Evolutionary conservation across 2,329 filamentous ascomycete species (phyloP).

Genomic region (Cladorrhinum sp.): DNA sequence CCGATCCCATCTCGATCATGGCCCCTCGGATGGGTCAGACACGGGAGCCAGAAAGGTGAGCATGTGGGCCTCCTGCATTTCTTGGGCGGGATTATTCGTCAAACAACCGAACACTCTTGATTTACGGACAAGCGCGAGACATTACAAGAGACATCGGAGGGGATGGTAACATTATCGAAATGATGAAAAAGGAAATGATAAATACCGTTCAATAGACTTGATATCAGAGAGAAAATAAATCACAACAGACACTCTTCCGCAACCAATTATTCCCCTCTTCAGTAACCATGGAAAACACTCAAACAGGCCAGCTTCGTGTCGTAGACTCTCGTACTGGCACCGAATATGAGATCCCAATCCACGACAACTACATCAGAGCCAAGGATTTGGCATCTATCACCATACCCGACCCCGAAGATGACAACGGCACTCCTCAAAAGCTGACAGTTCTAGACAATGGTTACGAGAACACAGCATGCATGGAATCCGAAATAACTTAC

Average conservation of each 20-base stretch:
- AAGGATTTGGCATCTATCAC: conserved; percentile 4
- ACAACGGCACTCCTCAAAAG: neutral
- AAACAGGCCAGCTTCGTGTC: conserved; percentile 1
- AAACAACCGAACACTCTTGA: neutral
- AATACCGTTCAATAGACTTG: neutral
- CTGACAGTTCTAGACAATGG: conserved; percentile 6
- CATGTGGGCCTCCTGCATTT: neutral
- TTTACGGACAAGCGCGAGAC: neutral
- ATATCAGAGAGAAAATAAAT: neutral
- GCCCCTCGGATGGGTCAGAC: neutral
- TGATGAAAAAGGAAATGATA: neutral
- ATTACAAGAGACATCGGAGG: neutral
- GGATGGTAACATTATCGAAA: neutral
- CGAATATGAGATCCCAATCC: conserved; percentile 3
- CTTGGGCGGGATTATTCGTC: too few relatives aligned
- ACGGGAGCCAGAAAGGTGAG: neutral
- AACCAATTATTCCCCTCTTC: neutral
- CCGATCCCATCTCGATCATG: neutral
- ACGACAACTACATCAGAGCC: conserved; percentile 1
- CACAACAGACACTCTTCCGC: neutral
- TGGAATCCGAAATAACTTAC: conserved; percentile 8
- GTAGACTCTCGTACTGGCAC: conserved; percentile 5
- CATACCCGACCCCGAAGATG: neutral
- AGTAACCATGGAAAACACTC: neutral
- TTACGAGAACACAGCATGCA: conserved; percentile 4